Evolutionary conservation across 1,284 basidiomycete genomes (phyloP), one percentile per base, ranked within the genome.

Genomic region (Melampsora larici-populina): DNA sequence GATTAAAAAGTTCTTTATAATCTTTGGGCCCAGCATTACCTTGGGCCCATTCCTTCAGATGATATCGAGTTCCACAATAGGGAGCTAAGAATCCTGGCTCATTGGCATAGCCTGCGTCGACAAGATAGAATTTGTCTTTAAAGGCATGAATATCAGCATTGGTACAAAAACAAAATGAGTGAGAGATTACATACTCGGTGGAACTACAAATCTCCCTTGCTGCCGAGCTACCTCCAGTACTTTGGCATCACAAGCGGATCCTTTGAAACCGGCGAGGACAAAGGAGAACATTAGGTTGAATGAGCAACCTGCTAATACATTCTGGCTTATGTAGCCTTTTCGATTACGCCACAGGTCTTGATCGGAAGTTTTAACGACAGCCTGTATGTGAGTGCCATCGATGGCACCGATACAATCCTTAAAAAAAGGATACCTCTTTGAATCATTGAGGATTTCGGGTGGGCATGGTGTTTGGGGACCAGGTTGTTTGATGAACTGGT

Each of bases 371-470:
- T 80, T 78, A 5, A 82, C 79, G 69, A 78, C 81, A 13, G 80
- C 79, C 73, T 81, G 79, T 24, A 84, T 70, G 46, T 81, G 82
- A 11, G 80, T 79, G 11, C 84, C 83, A 81, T 84, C 84, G 58
- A 84, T 79, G 0, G 83, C 82, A n/a, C 82, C 83, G 49, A 73
- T 76, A 65, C 82, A 83, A 31, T n/a, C n/a, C n/a, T n/a, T n/a
- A n/a, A n/a, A n/a, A n/a, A n/a, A n/a, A n/a, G n/a, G n/a, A n/a
- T n/a, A 79, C 21, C 46, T 26, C n/a, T 3, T 1, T n/a, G 63
- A 31, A 21, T 24, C 21, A 31, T 18, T 6, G 11, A 51, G 9
- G n/a, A 58, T 58, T 29, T 58, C 26, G 1, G 21, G n/a, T 58
- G 55, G 55, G 21, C 55, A 58, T 1, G 55, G 55, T 24, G 55